Evolutionary conservation across 176 grass and related monocot species (phyloP), one percentile per base, ranked within the genome.

Genomic region (Hyparrhenia diplandra): DNA sequence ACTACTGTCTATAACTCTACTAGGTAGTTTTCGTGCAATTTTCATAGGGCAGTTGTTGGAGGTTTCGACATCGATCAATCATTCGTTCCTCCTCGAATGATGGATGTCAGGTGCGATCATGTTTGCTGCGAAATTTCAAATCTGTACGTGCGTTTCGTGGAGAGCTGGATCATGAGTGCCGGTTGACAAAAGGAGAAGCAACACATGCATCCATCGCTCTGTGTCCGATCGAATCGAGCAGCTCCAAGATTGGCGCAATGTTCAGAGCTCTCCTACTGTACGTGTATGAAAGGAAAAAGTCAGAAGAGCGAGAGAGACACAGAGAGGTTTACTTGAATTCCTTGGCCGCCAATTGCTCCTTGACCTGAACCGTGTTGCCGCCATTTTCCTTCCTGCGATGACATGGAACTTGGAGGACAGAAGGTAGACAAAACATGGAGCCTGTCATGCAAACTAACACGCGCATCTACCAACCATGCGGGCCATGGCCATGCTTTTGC

Each of bases 331-430:
- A n/a, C n/a, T n/a, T 12, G 8, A 75, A 62, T 52, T 24, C n/a
- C n/a, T n/a, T n/a, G 64, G 77, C 37, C 75, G 75, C 10, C 77
- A 85, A 64, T 89, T 76, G 54, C 82, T 85, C 76, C 69, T 49
- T 54, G 75, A 85, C 63, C 76, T 80, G 77, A 80, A 76, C 70
- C 63, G 63, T 28, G 85, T 80, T 73, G 32, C 69, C 37, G 27
- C 74, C 35, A 70, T 76, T 64, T 75, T 54, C 8, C 69, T n/a
- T n/a, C n/a, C n/a, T n/a, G n/a, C n/a, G 1, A 13, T 7, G 41
- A 46, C 39, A 71, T 17, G 24, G 58, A 61, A 35, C 75, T 74
- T 25, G 68, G 28, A 59, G 3, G 23, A 23, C 55, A 59, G 0
- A 24, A 58, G 55, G n/a, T n/a, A n/a, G n/a, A 59, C 10, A 59